Conservation (phyloP, 2,329 filamentous ascomycete genomes). For the Aspergillus pseudoviridinutans region DNA sequence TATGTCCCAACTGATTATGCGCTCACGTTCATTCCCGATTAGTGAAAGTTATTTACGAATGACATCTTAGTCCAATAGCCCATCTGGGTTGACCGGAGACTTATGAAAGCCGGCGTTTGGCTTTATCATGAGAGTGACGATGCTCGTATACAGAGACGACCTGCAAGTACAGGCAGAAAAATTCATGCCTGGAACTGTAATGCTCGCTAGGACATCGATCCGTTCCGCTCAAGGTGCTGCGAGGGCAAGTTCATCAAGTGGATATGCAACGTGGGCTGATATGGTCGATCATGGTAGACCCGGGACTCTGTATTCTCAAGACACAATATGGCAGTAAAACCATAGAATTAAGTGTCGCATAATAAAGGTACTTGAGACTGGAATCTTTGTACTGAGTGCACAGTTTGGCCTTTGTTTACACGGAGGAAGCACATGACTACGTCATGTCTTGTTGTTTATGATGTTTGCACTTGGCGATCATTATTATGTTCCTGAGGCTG, state of each 20-base stretch:
- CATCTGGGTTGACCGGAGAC: background rate
- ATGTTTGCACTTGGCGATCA: constrained; percentile 10
- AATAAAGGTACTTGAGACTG: background rate
- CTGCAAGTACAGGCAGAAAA: constrained; percentile 7
- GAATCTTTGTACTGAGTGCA: too few relatives aligned
- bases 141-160: background rate
- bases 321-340: background rate
- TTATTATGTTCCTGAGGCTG: constrained; percentile 8
- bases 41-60: background rate
- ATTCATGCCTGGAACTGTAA: constrained; percentile 6
- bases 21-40: too few relatives aligned
- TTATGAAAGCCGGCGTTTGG: background rate
- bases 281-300: background rate
- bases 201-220: background rate
- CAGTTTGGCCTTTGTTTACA: background rate
- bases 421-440: background rate
- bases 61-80: background rate
- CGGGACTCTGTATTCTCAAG: background rate
- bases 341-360: background rate
- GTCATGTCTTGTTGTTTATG: constrained; percentile 6
- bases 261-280: background rate
- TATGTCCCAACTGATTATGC: background rate
- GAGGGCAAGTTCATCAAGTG: background rate
- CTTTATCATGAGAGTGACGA: background rate
- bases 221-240: background rate